phyloP scores from a whole-genome alignment of 108 stramenopile genomes.

The Skeletonema menzelii region DNA sequence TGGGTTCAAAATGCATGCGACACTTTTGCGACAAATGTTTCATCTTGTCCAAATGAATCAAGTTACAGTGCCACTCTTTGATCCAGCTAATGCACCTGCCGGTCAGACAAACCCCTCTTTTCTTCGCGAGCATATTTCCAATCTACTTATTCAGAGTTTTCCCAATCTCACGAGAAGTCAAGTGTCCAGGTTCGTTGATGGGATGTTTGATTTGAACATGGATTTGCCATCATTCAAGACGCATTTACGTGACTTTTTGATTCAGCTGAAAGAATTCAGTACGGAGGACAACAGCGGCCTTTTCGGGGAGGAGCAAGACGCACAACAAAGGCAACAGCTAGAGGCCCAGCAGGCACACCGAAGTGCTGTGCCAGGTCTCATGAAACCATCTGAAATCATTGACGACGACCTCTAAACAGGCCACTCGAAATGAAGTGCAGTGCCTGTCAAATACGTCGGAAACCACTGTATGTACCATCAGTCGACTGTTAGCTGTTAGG shows the following conservation, averaged over 20 bases:
- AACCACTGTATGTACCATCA: too few species aligned
- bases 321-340: conserved; percentile 57
- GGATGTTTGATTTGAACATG: conserved; percentile 96
- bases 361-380: conserved; percentile 95
- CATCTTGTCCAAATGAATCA: conserved; percentile 94
- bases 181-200: conserved; percentile 92
- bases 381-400: conserved; percentile 94
- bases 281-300: conserved; percentile 96
- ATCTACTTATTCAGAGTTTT: conserved; percentile 90
- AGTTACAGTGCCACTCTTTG: conserved; percentile 94
- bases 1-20: conserved; percentile 98
- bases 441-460: too few species aligned
- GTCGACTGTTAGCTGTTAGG: too few species aligned
- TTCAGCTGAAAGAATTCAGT: conserved; percentile 97
- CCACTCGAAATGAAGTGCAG: not conserved
- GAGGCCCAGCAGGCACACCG: conserved; percentile 76
- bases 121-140: conserved; percentile 90
- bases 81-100: conserved; percentile 68
- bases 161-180: conserved; percentile 92
- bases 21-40: conserved; percentile 95
- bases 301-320: conserved; percentile 91
- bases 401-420: conserved; percentile 85
- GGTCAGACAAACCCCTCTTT: conserved; percentile 90
- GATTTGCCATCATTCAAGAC: conserved; percentile 97
- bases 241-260: conserved; percentile 97